Percentiles rank a stretch among this genome's conserved stretches.
Evolutionary conservation across 805 yeast genomes (phyloP).

Genomic region (Nakazawaea populi): DNA sequence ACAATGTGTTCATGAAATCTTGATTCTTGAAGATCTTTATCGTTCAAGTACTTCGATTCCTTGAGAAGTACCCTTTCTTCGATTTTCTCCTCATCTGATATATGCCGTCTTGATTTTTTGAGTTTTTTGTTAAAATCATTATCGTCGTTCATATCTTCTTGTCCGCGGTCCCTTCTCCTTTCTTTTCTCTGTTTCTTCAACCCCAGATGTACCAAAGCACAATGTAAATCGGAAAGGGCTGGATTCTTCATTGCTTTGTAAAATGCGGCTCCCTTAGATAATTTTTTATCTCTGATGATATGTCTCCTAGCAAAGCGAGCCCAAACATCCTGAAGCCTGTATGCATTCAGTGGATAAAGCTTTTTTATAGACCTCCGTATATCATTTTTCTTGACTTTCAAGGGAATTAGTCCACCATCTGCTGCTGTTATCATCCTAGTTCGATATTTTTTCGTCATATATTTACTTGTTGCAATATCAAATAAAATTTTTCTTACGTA

Average conservation of each 20-base stretch:
- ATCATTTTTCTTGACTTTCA: not conserved
- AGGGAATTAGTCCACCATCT: too few species aligned
- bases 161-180: too few species aligned
- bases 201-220: too few species aligned
- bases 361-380: not conserved
- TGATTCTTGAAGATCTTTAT: conserved; percentile 19
- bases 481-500: not conserved
- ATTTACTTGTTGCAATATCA: not conserved
- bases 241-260: too few species aligned
- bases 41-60: conserved; percentile 13
- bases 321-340: not conserved
- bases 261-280: not conserved
- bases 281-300: too few species aligned
- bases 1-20: conserved; percentile 20
- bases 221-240: too few species aligned
- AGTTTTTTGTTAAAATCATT: too few species aligned
- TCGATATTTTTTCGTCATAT: not conserved
- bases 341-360: not conserved
- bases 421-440: too few species aligned
- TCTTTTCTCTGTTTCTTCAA: too few species aligned
- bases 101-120: not conserved
- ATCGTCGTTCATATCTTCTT: too few species aligned
- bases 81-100: not conserved
- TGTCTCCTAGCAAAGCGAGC: not conserved
- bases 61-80: not conserved